Percentiles rank a stretch among this genome's conserved stretches.
phyloP scores from a whole-genome alignment of 2,329 filamentous ascomycete genomes.

The Aureobasidium zeae region DNA sequence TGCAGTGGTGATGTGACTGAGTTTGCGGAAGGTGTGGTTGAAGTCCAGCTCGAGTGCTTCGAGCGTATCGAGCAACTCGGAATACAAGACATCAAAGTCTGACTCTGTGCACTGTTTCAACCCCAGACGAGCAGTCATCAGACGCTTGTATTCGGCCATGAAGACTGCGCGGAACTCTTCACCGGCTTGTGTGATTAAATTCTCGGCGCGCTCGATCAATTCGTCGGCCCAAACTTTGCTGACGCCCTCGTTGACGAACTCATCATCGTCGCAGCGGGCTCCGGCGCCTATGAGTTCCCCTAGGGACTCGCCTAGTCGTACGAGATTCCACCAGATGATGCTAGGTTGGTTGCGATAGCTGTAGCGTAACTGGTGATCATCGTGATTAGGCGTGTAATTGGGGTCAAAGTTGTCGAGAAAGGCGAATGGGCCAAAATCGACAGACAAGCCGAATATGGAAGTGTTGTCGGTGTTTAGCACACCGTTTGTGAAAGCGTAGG shows the following conservation, averaged over 20 bases:
- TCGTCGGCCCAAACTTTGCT: constrained; percentile 56
- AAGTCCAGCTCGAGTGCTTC: constrained; percentile 82
- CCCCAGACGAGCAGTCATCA: constrained; percentile 75
- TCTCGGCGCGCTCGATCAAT: constrained; percentile 73
- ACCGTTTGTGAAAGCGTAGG: constrained; percentile 98
- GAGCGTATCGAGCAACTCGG: constrained; percentile 71
- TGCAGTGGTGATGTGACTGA: constrained; percentile 54
- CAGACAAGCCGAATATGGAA: constrained; percentile 74
- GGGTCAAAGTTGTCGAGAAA: constrained; percentile 98
- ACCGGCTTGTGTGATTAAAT: constrained; percentile 66
- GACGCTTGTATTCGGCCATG: constrained; percentile 73
- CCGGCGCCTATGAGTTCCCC: constrained; percentile 82
- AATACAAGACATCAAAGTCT: constrained; percentile 75
- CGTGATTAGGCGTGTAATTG: constrained; percentile 90
- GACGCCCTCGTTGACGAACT: constrained; percentile 66
- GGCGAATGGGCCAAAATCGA: constrained; percentile 94
- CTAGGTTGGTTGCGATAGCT: constrained; percentile 89
- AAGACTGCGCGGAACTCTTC: constrained; percentile 88
- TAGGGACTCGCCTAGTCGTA: constrained; percentile 78
- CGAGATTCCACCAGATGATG: constrained; percentile 98
- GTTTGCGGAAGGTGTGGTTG: constrained; percentile 80
- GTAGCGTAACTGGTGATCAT: constrained; percentile 80
- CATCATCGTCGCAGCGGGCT: constrained; percentile 56
- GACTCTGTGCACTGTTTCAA: constrained; percentile 57
- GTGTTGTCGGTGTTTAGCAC: constrained; percentile 98